Evolutionary conservation across 257 asterid species (phyloP).

Genomic region (Capsicum baccatum): DNA sequence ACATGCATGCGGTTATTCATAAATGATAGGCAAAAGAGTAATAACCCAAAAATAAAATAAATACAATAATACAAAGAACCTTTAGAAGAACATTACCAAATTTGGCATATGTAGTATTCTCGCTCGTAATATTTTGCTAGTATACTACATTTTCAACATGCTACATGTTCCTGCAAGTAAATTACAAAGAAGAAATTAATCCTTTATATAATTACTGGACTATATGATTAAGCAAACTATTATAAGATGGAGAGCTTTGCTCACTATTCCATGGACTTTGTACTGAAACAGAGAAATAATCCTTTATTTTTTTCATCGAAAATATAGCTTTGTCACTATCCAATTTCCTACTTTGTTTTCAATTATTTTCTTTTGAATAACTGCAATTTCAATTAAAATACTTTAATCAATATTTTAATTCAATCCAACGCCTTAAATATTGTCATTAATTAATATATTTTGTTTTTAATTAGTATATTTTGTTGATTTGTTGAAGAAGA

Average conservation of each 20-base stretch:
- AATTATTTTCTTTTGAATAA: too few species aligned
- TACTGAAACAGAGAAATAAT: constrained; percentile 75
- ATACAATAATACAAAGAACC: not conserved
- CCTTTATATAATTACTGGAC: constrained; percentile 35
- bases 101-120: not conserved
- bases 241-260: constrained; percentile 86
- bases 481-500: too few species aligned
- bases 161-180: not conserved
- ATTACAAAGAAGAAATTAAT: not conserved
- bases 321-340: not conserved
- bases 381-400: too few species aligned
- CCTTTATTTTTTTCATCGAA: constrained; percentile 46
- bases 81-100: not conserved
- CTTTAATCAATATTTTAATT: too few species aligned
- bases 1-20: too few species aligned
- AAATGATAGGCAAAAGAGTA: too few species aligned
- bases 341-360: too few species aligned
- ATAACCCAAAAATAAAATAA: too few species aligned
- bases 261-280: constrained; percentile 83
- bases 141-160: not conserved
- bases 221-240: constrained; percentile 54
- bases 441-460: too few species aligned
- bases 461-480: too few species aligned
- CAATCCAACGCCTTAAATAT: too few species aligned
- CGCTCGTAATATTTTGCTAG: not conserved